Percentiles rank a stretch among this genome's conserved stretches.
phyloP scores from a whole-genome alignment of 768 basidiomycete genomes.

The Vishniacozyma victoriae region DNA sequence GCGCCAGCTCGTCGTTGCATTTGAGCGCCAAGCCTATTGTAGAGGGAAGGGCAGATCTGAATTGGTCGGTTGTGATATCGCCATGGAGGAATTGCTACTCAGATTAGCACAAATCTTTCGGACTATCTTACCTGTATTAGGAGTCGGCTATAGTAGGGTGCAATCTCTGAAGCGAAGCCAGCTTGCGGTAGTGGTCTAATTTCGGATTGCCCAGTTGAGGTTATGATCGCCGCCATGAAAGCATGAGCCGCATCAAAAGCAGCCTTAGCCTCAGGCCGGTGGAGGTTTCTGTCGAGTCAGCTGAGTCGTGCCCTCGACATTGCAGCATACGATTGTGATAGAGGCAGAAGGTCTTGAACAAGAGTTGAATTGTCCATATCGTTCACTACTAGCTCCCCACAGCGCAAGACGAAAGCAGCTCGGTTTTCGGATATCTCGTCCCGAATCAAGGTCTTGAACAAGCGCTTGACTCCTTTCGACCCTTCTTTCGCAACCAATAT shows the following conservation, averaged over 20 bases:
- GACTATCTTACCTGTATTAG: constrained; percentile 12
- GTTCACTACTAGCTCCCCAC: too few species aligned
- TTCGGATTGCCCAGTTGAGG: not conserved
- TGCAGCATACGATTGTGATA: too few species aligned
- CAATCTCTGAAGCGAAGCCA: constrained; percentile 10
- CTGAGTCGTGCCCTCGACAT: too few species aligned
- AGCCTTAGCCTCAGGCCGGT: constrained; percentile 1
- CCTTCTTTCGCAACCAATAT: too few species aligned
- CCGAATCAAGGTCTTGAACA: too few species aligned
- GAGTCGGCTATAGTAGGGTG: constrained; percentile 6
- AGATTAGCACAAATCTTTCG: not conserved
- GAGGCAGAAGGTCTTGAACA: too few species aligned
- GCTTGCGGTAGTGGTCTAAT: not conserved
- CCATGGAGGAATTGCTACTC: constrained; percentile 17
- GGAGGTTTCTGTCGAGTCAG: constrained; percentile 16
- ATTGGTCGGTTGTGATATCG: constrained; percentile 16
- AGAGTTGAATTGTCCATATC: too few species aligned
- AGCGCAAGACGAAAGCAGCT: too few species aligned
- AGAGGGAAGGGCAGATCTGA: constrained; percentile 15
- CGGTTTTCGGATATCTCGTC: too few species aligned
- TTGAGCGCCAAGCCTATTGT: constrained; percentile 12
- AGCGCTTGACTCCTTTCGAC: too few species aligned
- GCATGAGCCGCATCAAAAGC: constrained; percentile 36
- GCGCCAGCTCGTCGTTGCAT: not conserved
- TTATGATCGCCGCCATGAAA: constrained; percentile 15